Conservation (phyloP, 805 yeast species). For the Nakazawaea siamensis region DNA sequence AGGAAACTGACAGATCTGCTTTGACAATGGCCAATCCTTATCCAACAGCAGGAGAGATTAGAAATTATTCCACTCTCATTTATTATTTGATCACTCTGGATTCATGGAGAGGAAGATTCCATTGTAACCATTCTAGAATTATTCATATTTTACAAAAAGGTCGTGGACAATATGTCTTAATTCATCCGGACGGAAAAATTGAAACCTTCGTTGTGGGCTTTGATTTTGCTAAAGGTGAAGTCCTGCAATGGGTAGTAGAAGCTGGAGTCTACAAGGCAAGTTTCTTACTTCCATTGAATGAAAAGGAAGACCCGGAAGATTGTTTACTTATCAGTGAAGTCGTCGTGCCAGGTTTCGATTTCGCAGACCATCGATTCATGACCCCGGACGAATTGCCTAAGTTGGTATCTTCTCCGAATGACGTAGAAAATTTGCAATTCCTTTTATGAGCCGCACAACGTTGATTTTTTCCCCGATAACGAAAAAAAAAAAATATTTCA, state of each 20-base stretch:
- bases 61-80: constrained; percentile 42
- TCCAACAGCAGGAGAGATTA: constrained; percentile 17
- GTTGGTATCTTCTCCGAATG: too few species aligned
- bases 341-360: constrained; percentile 57
- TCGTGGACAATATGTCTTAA: constrained; percentile 44
- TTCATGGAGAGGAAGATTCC: constrained; percentile 43
- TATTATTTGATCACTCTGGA: constrained; percentile 45
- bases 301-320: constrained; percentile 27
- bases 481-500: too few species aligned
- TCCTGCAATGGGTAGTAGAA: constrained; percentile 57
- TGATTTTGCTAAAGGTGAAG: constrained; percentile 35
- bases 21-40: constrained; percentile 32
- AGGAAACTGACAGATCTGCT: constrained; percentile 47
- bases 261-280: constrained; percentile 53
- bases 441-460: too few species aligned
- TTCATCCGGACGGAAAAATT: constrained; percentile 41
- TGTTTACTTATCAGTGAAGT: constrained; percentile 44
- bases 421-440: too few species aligned
- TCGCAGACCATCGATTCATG: constrained; percentile 41
- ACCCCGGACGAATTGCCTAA: constrained; percentile 21
- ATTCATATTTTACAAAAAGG: constrained; percentile 50
- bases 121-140: constrained; percentile 41
- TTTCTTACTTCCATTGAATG: constrained; percentile 31
- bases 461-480: too few species aligned
- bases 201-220: constrained; percentile 48